Evolutionary conservation across 1,284 basidiomycete genomes (phyloP), one percentile per base, ranked within the genome.

Genomic region (Ceratobasidium sp.): DNA sequence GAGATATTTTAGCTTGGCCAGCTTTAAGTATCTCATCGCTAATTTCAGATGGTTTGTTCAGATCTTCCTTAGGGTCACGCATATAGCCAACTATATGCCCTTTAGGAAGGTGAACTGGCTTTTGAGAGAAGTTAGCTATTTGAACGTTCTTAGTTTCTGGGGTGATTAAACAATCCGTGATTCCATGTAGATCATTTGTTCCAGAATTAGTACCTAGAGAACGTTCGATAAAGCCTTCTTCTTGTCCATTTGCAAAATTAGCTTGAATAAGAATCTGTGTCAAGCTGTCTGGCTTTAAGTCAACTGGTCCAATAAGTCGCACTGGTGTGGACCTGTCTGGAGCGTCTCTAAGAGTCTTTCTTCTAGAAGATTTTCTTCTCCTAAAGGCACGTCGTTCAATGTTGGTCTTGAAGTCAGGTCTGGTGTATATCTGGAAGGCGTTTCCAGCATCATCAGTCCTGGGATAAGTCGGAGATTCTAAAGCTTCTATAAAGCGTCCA

Each of bases 121-220:
- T 54, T 2, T 56, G 58, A 2, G 42, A 45, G 61, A 82, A 82
- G 51, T 82, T 82, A 0, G 80, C 75, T 10, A 82, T 45, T 39
- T 79, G 80, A 3, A 82, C n/a, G 7, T 53, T 31, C 3, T 79
- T 73, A 20, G 78, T 76, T 20, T 69, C 53, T 11, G 54, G 20
- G 2, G 69, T 69, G 15, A 82, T 81, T 3, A 82, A n/a, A 1
- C 78, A 77, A 26, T 80, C 77, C 5, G 80, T 66, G 28, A 78
- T 53, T 2, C 77, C 80, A 76, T 79, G 79, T 0, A 80, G 61
- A 58, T 81, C 79, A n/a, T 81, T 26, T 35, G 5, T 11, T 8
- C 54, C 54, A 6, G 26, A 31, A 39, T 63, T 63, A n/a, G 60
- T 63, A 5, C 60, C 31, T 20, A 63, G 26, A 20, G 37, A 35